Percentiles rank a stretch among this genome's conserved stretches.
Evolutionary conservation across 23 red algal species (phyloP).

Genomic region (Gracilaria domingensis): DNA sequence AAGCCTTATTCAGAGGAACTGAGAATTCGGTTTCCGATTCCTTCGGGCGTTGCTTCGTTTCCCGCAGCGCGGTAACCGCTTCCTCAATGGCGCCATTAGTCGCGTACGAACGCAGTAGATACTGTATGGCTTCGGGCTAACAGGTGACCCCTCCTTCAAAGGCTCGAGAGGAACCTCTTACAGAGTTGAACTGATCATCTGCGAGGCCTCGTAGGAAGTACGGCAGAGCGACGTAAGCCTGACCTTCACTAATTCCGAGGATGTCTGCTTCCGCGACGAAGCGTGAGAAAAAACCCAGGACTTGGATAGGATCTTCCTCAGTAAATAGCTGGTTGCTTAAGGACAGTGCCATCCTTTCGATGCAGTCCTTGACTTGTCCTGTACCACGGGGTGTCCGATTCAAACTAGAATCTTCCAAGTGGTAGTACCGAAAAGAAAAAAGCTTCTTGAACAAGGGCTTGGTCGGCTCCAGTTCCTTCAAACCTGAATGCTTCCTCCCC

Average conservation of each 20-base stretch:
- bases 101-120: too few relatives aligned
- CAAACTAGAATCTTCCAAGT: not conserved
- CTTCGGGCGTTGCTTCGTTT: too few relatives aligned
- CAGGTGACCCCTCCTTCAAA: too few relatives aligned
- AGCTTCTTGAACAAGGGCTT: conserved; percentile 18
- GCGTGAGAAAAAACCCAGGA: not conserved
- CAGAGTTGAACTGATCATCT: not conserved
- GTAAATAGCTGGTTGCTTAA: not conserved
- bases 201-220: not conserved
- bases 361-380: not conserved
- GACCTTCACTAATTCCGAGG: not conserved
- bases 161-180: not conserved
- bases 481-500: conserved; percentile 10
- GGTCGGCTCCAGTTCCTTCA: conserved; percentile 7
- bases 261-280: not conserved
- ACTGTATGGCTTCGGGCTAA: too few relatives aligned
- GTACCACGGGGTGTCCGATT: not conserved
- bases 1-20: too few relatives aligned
- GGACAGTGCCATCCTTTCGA: conserved; percentile 4
- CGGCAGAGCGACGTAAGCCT: not conserved
- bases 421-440: conserved; percentile 24
- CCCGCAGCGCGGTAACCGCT: too few relatives aligned
- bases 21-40: too few relatives aligned
- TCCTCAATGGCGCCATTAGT: too few relatives aligned
- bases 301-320: not conserved